Conservation (phyloP, 495 filamentous ascomycete genomes). For the Halenospora varia region DNA sequence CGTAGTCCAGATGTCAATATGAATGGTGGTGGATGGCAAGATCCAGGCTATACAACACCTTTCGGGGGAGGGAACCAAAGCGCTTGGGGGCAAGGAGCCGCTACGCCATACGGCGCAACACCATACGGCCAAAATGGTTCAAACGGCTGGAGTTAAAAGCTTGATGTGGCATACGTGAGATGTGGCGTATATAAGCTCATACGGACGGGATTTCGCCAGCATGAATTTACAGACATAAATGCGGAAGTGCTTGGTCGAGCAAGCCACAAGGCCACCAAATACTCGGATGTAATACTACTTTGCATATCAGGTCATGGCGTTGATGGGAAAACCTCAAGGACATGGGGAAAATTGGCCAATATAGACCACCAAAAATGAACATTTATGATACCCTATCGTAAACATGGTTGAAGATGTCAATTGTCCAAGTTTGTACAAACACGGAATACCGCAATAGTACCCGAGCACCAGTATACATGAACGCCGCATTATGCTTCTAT, state of each 20-base stretch:
- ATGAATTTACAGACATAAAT: too few relatives aligned
- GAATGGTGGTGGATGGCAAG: constrained; percentile 48
- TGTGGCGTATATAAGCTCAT: neutral
- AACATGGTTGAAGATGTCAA: neutral
- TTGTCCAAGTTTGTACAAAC: neutral
- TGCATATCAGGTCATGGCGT: constrained; percentile 22
- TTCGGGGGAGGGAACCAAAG: constrained; percentile 60
- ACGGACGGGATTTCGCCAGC: neutral
- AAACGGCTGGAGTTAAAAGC: constrained; percentile 14
- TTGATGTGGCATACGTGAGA: neutral
- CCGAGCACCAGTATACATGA: constrained; percentile 18
- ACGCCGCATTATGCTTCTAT: constrained; percentile 24
- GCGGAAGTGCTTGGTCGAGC: neutral
- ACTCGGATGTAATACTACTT: constrained; percentile 19
- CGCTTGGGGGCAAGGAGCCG: constrained; percentile 53
- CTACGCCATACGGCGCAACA: constrained; percentile 66
- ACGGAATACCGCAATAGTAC: constrained; percentile 1
- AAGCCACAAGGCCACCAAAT: constrained; percentile 21
- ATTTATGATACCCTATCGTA: constrained; percentile 4
- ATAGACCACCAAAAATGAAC: constrained; percentile 7
- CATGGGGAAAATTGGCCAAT: constrained; percentile 5
- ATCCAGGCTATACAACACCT: constrained; percentile 72
- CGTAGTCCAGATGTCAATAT: constrained; percentile 59
- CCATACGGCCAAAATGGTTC: constrained; percentile 55
- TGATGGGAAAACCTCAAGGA: constrained; percentile 9